Conservation (phyloP, 2,329 filamentous ascomycete species). For the Aspergillus glaucus region DNA sequence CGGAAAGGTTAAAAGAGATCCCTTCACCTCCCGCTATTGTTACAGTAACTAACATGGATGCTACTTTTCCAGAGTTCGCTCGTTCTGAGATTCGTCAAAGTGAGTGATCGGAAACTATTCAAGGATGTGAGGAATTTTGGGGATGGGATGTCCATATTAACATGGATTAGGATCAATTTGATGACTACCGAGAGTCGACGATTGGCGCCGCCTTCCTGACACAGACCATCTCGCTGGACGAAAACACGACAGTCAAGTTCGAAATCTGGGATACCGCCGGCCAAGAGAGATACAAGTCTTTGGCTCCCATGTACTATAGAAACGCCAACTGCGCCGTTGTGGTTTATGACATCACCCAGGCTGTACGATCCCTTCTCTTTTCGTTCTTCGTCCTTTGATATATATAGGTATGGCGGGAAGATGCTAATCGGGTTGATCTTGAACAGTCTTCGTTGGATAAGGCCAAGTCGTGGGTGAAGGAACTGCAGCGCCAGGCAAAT, state of each 20-base stretch:
- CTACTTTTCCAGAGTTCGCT: conserved; percentile 71
- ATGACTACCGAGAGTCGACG: conserved; percentile 94
- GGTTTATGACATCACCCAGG: conserved; percentile 98
- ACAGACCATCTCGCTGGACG: conserved; percentile 96
- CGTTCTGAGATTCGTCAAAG: conserved; percentile 97
- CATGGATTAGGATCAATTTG: conserved; percentile 81
- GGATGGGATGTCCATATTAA: conserved; percentile 1
- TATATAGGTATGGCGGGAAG: background rate
- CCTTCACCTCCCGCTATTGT: conserved; percentile 7
- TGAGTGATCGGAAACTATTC: conserved; percentile 36
- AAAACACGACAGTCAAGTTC: conserved; percentile 98
- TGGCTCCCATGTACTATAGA: conserved; percentile 98
- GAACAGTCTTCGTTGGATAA: conserved; percentile 88
- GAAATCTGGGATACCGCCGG: conserved; percentile 99
- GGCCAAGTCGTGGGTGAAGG: conserved; percentile 98
- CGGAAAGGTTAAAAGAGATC: conserved; percentile 66
- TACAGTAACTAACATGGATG: conserved; percentile 23
- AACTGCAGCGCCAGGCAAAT: conserved; percentile 96
- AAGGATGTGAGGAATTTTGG: background rate
- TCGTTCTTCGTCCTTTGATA: conserved; percentile 1
- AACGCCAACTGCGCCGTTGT: conserved; percentile 99
- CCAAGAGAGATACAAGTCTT: conserved; percentile 97
- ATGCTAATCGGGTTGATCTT: conserved; percentile 12
- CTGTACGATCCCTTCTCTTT: conserved; percentile 55
- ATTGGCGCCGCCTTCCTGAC: conserved; percentile 98